These are phyloP conservation scores for Claviceps sp. DNA, from an alignment of 2,329 filamentous ascomycete species.

Conservation along the genomic window DNA sequence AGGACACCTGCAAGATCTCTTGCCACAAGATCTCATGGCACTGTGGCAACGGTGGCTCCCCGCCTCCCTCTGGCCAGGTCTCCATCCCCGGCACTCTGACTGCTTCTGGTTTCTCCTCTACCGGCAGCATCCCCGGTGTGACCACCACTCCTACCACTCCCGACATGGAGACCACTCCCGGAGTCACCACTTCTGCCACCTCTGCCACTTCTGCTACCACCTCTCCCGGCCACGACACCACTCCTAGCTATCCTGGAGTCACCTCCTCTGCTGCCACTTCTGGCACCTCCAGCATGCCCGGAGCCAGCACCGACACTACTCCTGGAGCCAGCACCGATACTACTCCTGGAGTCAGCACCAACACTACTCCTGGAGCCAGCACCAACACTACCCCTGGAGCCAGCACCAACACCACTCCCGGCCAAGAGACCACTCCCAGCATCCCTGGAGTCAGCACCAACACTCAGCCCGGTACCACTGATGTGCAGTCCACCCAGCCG, in stretches of 20 bases:
- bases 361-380: not conserved
- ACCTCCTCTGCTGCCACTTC: not conserved
- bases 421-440: constrained; percentile 3
- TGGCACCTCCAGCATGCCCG: not conserved
- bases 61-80: constrained; percentile 1
- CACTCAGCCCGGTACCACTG: not conserved
- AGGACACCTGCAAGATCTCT: constrained; percentile 50
- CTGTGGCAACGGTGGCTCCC: constrained; percentile 31
- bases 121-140: not conserved
- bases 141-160: constrained; percentile 2
- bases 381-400: constrained; percentile 1
- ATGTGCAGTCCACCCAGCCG: no score
- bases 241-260: not conserved
- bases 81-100: not conserved
- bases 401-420: not conserved
- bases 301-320: constrained; percentile 1
- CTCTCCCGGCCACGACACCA: not conserved
- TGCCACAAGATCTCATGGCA: constrained; percentile 40
- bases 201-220: not conserved
- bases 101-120: not conserved
- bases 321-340: not conserved
- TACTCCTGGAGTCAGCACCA: not conserved
- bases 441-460: not conserved
- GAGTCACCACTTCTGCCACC: constrained; percentile 7
- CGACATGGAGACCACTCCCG: constrained; percentile 7